Evolutionary conservation across 495 filamentous ascomycete species (phyloP).

Genomic region (Penicillium subrubescens): DNA sequence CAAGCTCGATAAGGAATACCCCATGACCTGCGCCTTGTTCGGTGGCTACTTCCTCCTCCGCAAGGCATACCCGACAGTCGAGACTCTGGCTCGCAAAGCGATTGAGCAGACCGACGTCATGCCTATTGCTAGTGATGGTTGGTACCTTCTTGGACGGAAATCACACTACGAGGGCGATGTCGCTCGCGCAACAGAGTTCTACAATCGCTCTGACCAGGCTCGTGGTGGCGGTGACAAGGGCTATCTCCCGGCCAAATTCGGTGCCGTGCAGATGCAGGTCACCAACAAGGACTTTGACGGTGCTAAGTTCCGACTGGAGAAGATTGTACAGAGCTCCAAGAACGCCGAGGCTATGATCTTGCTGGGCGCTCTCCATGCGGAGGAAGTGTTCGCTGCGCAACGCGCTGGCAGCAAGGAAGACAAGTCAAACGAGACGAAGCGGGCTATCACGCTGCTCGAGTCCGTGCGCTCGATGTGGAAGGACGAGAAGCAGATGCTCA

Average conservation of each 20-base stretch:
- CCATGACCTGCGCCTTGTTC: conserved; percentile 87
- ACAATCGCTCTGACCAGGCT: conserved; percentile 83
- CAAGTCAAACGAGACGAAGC: conserved; percentile 77
- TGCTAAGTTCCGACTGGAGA: conserved; percentile 91
- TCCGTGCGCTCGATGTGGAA: conserved; percentile 88
- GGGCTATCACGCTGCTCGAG: conserved; percentile 81
- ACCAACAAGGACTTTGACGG: conserved; percentile 81
- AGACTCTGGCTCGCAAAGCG: conserved; percentile 84
- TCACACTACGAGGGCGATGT: conserved; percentile 74
- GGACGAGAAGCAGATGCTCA: conserved; percentile 77
- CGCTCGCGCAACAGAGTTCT: conserved; percentile 74
- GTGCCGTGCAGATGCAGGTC: conserved; percentile 83
- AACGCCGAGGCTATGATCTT: conserved; percentile 90
- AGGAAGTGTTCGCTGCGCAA: conserved; percentile 85
- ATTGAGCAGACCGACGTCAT: conserved; percentile 95
- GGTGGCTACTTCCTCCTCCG: conserved; percentile 82
- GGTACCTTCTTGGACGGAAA: conserved; percentile 90
- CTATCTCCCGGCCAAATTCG: conserved; percentile 90
- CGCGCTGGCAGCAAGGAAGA: conserved; percentile 77
- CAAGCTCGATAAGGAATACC: conserved; percentile 91
- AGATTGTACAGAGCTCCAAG: conserved; percentile 83
- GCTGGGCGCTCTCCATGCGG: conserved; percentile 85
- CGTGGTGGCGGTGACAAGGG: conserved; percentile 85
- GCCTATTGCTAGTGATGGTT: conserved; percentile 92
- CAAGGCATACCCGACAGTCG: conserved; percentile 75